Percentiles rank a stretch among this genome's conserved stretches.
These are phyloP conservation scores for Globisporangium alternatum DNA, from an alignment of 352 stramenopile genomes.

Conservation along the genomic window DNA sequence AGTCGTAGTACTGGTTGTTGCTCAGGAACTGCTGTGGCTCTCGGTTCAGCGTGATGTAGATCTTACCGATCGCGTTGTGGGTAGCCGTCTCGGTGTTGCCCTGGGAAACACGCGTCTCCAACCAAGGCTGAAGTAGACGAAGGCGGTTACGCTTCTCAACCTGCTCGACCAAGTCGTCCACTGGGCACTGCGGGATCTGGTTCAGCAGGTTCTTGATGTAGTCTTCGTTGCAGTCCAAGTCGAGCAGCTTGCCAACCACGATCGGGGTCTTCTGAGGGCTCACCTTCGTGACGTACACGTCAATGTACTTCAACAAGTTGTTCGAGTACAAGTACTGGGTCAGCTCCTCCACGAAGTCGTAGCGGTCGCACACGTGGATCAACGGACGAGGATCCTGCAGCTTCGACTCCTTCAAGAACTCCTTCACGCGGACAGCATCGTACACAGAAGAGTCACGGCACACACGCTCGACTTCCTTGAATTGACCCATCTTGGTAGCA, in stretches of 20 bases:
- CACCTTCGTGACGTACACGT: constrained; percentile 98
- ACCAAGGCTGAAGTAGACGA: constrained; percentile 98
- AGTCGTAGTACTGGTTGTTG: constrained; percentile 99
- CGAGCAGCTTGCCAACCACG: constrained; percentile 98
- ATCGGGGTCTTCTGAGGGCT: constrained; percentile 98
- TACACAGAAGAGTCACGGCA: constrained; percentile 99
- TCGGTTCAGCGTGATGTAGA: constrained; percentile 99
- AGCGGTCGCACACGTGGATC: constrained; percentile 99
- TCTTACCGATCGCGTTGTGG: constrained; percentile 99
- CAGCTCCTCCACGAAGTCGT: constrained; percentile 99
- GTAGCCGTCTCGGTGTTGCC: constrained; percentile 98
- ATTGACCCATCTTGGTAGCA: constrained; percentile 99
- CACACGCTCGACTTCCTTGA: constrained; percentile 99
- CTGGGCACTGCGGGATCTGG: constrained; percentile 92
- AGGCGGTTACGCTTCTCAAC: constrained; percentile 99
- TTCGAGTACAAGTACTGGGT: constrained; percentile 99
- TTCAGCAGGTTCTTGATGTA: constrained; percentile 99
- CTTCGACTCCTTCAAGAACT: constrained; percentile 99
- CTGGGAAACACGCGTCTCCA: constrained; percentile 98
- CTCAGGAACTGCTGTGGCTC: constrained; percentile 98
- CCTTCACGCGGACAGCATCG: constrained; percentile 98
- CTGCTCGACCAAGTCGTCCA: constrained; percentile 98
- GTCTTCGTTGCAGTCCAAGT: constrained; percentile 98
- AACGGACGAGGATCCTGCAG: constrained; percentile 98
- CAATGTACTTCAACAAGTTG: constrained; percentile 99